Conservation (phyloP, 371 early-diverging fungal genomes). For the Actinomucor elegans region DNA sequence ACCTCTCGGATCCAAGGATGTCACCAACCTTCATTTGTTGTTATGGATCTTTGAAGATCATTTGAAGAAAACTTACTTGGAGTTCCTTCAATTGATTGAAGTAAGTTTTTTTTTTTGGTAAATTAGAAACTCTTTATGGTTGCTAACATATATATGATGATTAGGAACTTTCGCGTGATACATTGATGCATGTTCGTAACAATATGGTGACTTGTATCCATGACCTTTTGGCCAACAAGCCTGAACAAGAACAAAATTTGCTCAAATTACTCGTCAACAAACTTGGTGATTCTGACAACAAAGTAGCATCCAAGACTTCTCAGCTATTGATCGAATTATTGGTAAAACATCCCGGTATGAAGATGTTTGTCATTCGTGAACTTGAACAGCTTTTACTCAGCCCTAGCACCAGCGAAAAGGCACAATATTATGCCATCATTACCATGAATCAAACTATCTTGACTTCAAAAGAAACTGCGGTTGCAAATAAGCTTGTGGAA, state of each 20-base stretch:
- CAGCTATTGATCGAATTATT: slow-evolving; percentile 76
- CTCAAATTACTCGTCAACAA: slow-evolving; percentile 91
- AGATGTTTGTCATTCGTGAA: slow-evolving; percentile 80
- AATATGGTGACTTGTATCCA: slow-evolving; percentile 73
- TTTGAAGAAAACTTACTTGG: slow-evolving; percentile 87
- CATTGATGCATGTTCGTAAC: slow-evolving; percentile 78
- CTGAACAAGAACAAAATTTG: slow-evolving; percentile 95
- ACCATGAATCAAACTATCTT: slow-evolving; percentile 91
- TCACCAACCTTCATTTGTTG: slow-evolving; percentile 71
- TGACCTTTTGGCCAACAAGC: slow-evolving; percentile 80
- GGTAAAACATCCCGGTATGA: slow-evolving; percentile 85
- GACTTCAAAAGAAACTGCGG: slow-evolving; percentile 64
- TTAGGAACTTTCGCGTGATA: slow-evolving; percentile 80
- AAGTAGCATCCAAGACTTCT: slow-evolving; percentile 83
- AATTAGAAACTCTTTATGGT: not conserved
- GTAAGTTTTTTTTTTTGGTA: slow-evolving; percentile 23
- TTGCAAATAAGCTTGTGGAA: slow-evolving; percentile 83
- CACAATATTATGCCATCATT: slow-evolving; percentile 86
- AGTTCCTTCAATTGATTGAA: slow-evolving; percentile 83
- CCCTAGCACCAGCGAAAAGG: slow-evolving; percentile 67
- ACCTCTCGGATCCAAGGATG: slow-evolving; percentile 62
- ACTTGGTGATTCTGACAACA: slow-evolving; percentile 89
- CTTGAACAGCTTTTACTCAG: slow-evolving; percentile 84
- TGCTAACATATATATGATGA: too few relatives aligned
- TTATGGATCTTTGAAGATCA: slow-evolving; percentile 93